Conservation (phyloP, 768 basidiomycete species). For the Serpula lacrymans region DNA sequence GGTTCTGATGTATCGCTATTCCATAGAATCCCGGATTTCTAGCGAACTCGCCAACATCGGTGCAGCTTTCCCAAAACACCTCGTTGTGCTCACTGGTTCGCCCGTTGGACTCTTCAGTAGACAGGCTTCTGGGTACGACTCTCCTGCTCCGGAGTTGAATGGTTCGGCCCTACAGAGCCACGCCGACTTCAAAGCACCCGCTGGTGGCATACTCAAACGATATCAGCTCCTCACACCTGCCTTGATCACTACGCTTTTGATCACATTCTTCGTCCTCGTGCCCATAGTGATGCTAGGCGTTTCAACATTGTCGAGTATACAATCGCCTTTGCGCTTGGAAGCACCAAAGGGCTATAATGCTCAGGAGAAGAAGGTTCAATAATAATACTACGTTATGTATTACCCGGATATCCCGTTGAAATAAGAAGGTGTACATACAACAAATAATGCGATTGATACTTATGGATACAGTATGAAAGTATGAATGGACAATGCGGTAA, state of each 20-base stretch:
- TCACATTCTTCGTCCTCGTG: constrained; percentile 63
- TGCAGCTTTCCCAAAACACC: constrained; percentile 51
- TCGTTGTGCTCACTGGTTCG: constrained; percentile 66
- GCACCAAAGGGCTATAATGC: constrained; percentile 65
- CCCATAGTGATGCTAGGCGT: constrained; percentile 66
- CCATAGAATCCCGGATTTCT: constrained; percentile 42
- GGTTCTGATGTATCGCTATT: constrained; percentile 5
- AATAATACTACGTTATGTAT: constrained; percentile 13
- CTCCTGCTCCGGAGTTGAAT: constrained; percentile 19
- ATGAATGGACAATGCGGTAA: constrained; percentile 7
- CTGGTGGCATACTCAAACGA: constrained; percentile 62
- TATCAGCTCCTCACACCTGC: constrained; percentile 80
- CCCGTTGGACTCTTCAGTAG: constrained; percentile 39
- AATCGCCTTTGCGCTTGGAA: constrained; percentile 62
- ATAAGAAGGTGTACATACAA: constrained; percentile 26
- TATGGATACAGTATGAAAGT: constrained; percentile 1
- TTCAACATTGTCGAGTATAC: constrained; percentile 67
- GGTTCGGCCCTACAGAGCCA: constrained; percentile 25
- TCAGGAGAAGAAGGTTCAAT: constrained; percentile 76
- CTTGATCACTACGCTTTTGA: constrained; percentile 61
- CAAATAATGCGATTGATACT: constrained; percentile 15
- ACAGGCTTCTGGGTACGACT: constrained; percentile 30
- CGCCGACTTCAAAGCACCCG: constrained; percentile 35
- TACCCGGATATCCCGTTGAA: constrained; percentile 14
- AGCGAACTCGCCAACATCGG: constrained; percentile 48